Base-by-base conservation (phyloP, 192 early-diverging fungal genomes). In the Gonapodya sp. region DNA sequence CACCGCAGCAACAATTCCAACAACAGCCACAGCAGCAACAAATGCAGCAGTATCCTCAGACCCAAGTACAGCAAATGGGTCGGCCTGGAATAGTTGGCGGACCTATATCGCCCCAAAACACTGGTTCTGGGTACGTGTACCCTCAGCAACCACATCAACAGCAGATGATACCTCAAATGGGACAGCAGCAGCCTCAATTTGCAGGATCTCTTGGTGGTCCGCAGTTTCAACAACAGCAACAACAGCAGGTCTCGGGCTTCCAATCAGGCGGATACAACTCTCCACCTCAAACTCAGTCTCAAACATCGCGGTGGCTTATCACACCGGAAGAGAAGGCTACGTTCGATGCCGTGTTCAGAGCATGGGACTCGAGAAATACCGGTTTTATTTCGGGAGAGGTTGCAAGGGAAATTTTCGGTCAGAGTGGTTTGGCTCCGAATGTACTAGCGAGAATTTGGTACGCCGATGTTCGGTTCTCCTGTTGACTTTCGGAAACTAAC, bases 371-470 rank as follows among this genome's bases (percentile, higher is more conserved):
- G 0, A 86, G 87, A 36, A 88, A 87, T 24, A 87, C 86, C 0
- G 94, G 93, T 1, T 93, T 86, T 82, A 86, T 95, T 36, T 87
- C 88, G 36, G 94, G 93, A 81, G 92, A 94, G 2, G 86, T 89
- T 31, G 93, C 93, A 0, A 86, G 86, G 34, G 89, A 92, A 73
- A 93, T 95, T 73, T 94, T 95, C 84, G 85, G 86, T 1, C 92
- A 93, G 81, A 91, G 92, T 36, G 92, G 93, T 0, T 83, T 95
- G 18, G 87, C 89, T n/a, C 87, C 88, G 80, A 86, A 86, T 24
- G 89, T 93, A 81, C 86, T 95, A 1, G 90, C 87, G 32, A 92
- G 94, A 74, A 94, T 95, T 75, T 95, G 94, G 94, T 92, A 36
- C 46, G 36, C n/a, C n/a, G n/a, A n/a, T n/a, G n/a, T n/a, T n/a